Conservation (phyloP, 495 filamentous ascomycete species). For the Penicillium ochrochloron region DNA sequence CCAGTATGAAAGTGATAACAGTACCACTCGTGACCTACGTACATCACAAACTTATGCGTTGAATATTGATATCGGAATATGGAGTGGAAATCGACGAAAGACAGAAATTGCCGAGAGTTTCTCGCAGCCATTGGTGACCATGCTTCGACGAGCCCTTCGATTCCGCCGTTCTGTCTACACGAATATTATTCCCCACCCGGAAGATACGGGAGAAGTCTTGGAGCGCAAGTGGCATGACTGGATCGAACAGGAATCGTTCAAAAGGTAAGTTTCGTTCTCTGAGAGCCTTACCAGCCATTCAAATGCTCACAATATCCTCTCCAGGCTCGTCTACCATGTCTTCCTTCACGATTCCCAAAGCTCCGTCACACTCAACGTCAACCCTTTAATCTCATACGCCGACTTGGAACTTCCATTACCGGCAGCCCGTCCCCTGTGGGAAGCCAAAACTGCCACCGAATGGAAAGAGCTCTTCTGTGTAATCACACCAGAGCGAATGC, state of each 20-base stretch:
- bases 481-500: conserved; percentile 39
- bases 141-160: conserved; percentile 46
- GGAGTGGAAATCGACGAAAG: conserved; percentile 69
- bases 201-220: conserved; percentile 52
- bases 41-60: conserved; percentile 60
- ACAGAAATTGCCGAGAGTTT: conserved; percentile 72
- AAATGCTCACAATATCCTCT: conserved; percentile 9
- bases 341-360: conserved; percentile 63
- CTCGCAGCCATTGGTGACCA: conserved; percentile 54
- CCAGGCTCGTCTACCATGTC: conserved; percentile 59
- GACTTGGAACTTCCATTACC: conserved; percentile 66
- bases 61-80: conserved; percentile 62
- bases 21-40: conserved; percentile 55
- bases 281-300: too few relatives aligned
- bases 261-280: conserved; percentile 38
- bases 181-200: conserved; percentile 42
- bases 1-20: conserved; percentile 62
- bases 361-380: conserved; percentile 59
- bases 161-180: conserved; percentile 50
- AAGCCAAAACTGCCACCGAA: conserved; percentile 55
- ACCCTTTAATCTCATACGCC: conserved; percentile 64
- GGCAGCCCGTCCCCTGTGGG: conserved; percentile 57
- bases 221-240: conserved; percentile 64
- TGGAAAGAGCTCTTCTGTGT: conserved; percentile 60
- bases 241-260: conserved; percentile 60